Base-by-base conservation (phyloP, 1,284 basidiomycete species). In the Golubevia pallescens region DNA sequence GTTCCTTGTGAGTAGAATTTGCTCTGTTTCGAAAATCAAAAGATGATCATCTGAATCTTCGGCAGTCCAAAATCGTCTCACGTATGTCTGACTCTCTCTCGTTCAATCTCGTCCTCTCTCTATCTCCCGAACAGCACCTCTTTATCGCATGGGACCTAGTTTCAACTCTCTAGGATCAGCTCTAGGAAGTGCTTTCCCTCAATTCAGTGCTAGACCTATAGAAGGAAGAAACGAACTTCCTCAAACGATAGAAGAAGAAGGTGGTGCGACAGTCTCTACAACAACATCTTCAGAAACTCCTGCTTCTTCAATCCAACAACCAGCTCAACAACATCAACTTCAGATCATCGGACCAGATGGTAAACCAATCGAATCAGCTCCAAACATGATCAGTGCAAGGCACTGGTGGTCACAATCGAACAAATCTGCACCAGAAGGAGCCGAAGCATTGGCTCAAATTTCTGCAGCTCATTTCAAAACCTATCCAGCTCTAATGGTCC, bases 131-230 rank as follows among this genome's bases (percentile, higher is more conserved):
- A 28, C 28, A 48, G 42, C 81, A 8, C 80, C 81, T 0, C 60
- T 83, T 60, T 81, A 83, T 38, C 73, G 77, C 24, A 72, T 72
- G 64, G 81, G 81, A 0, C 74, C 81, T 3, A 75, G 75, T 57
- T 51, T 77, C 34, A 68, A 48, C 42, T 48, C 42, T 48, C 42
- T 48, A 10, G 42, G 42, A 10, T 48, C 42, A 14, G 42, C 42
- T 4, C 13, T 48, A 13, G 42, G 42, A 48, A 48, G 42, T 48
- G 42, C 42, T 48, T 48, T 48, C 42, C 42, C 42, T 48, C 42
- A 48, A 48, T 48, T 48, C 42, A 48, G 42, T 48, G 42, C 42
- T 48, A 48, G 42, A 48, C 42, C 42, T 13, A 48, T 48, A 10
- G 42, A 48, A 48, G 42, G 42, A 48, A 48, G 42, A 16, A 48